These are phyloP conservation scores for Colletotrichum scovillei DNA, from an alignment of 2,329 filamentous ascomycete species.

Conservation along the genomic window DNA sequence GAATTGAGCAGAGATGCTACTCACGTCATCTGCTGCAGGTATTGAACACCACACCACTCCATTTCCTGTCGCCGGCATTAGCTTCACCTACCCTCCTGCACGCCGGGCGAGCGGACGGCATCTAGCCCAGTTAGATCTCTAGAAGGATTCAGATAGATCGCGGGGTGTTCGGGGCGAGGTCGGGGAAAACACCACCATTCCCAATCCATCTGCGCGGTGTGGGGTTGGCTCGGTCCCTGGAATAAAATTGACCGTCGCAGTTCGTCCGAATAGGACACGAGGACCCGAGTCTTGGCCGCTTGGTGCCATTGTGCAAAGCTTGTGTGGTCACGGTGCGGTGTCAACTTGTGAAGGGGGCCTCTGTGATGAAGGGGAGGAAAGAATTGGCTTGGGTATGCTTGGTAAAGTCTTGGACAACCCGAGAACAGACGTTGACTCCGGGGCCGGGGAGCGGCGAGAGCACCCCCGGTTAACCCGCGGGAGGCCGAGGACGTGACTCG, in stretches of 20 bases:
- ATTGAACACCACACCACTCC: neutral
- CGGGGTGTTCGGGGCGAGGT: neutral
- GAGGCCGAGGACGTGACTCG: conserved; percentile 8
- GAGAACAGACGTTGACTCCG: neutral
- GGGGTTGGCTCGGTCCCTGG: conserved; percentile 6
- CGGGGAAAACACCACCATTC: neutral
- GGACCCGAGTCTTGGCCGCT: neutral
- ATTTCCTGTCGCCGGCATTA: neutral
- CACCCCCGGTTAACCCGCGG: neutral
- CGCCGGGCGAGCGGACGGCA: conserved; percentile 28
- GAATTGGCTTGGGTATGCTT: neutral
- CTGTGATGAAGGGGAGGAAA: neutral
- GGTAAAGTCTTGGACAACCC: neutral
- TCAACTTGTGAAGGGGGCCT: neutral
- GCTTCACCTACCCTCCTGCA: neutral
- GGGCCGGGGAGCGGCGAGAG: neutral
- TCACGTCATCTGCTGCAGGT: neutral
- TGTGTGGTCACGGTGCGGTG: neutral
- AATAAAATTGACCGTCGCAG: conserved; percentile 16
- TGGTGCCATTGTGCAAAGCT: neutral
- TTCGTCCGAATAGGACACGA: conserved; percentile 14
- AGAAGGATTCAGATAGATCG: conserved; percentile 7
- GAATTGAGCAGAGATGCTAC: neutral
- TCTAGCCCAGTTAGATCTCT: neutral
- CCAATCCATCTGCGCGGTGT: neutral